phyloP scores from a whole-genome alignment of 2,329 filamentous ascomycete species.

The Colletotrichum horii region DNA sequence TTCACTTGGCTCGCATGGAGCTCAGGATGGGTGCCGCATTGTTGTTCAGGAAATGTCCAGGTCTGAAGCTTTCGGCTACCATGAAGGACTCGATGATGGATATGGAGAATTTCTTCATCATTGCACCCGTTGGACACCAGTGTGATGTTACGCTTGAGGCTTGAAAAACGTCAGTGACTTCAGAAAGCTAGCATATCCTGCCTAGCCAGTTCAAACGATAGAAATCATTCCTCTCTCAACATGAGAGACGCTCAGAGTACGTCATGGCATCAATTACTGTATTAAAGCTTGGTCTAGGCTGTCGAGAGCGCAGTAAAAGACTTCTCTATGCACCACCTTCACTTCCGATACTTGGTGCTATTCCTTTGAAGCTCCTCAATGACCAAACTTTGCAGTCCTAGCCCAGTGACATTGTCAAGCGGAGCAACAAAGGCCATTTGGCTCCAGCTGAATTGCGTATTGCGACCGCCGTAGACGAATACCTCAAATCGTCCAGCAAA shows the following conservation, averaged over 20 bases:
- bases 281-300: background rate
- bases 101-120: slow-evolving; percentile 34
- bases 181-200: background rate
- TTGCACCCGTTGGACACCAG: background rate
- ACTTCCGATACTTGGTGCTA: background rate
- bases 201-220: background rate
- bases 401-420: slow-evolving; percentile 30
- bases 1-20: slow-evolving; percentile 63
- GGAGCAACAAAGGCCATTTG: slow-evolving; percentile 63
- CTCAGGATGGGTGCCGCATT: slow-evolving; percentile 53
- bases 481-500: slow-evolving; percentile 59
- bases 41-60: slow-evolving; percentile 55
- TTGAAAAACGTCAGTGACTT: background rate
- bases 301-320: background rate
- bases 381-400: background rate
- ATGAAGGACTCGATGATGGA: slow-evolving; percentile 42
- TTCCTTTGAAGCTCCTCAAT: background rate
- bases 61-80: slow-evolving; percentile 32
- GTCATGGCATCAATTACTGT: background rate
- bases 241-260: too few relatives aligned
- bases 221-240: background rate
- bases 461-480: slow-evolving; percentile 57
- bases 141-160: background rate
- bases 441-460: slow-evolving; percentile 57
- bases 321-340: background rate